A percentile compares a stretch with the other conserved stretches of the same genome.
phyloP scores from a whole-genome alignment of 2,329 filamentous ascomycete genomes.

The Cryphonectria carpinicola region DNA sequence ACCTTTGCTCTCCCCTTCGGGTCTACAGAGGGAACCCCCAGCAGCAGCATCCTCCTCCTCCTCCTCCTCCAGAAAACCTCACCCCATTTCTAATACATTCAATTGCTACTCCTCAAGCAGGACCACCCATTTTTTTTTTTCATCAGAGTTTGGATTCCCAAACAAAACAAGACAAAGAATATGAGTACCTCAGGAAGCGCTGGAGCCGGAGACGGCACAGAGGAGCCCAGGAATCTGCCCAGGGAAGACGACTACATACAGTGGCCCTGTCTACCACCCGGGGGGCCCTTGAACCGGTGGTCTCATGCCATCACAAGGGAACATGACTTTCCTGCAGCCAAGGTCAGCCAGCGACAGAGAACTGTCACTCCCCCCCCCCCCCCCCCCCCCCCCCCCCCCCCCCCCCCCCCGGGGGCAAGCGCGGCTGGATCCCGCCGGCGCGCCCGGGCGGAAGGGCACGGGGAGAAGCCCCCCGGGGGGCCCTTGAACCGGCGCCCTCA shows the following conservation, averaged over 20 bases:
- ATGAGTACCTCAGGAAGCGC: not conserved
- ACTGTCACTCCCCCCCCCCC: too few species aligned
- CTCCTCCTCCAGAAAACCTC: not conserved
- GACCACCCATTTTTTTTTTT: not conserved
- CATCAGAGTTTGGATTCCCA: not conserved
- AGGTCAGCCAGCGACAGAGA: slow-evolving; percentile 54
- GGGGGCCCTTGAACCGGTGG: slow-evolving; percentile 76
- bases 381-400: too few species aligned
- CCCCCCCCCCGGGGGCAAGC: too few species aligned
- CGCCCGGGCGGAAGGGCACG: too few species aligned
- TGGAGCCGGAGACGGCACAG: not conserved
- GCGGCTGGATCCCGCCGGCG: too few species aligned
- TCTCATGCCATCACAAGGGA: slow-evolving; percentile 79
- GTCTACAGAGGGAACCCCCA: too few species aligned
- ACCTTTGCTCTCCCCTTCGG: too few species aligned
- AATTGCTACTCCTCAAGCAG: not conserved
- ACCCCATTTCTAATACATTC: not conserved
- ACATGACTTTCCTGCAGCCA: slow-evolving; percentile 90
- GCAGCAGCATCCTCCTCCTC: too few species aligned
- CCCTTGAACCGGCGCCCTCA: too few species aligned
- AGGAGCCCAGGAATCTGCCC: slow-evolving; percentile 37
- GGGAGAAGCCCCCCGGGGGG: too few species aligned
- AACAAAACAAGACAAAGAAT: not conserved
- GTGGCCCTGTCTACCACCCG: slow-evolving; percentile 55
- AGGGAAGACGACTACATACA: slow-evolving; percentile 59